Percentiles rank a stretch among this genome's conserved stretches.
Evolutionary conservation across 1,139 yeast genomes (phyloP).

Genomic region (Candida tetrigidarum): DNA sequence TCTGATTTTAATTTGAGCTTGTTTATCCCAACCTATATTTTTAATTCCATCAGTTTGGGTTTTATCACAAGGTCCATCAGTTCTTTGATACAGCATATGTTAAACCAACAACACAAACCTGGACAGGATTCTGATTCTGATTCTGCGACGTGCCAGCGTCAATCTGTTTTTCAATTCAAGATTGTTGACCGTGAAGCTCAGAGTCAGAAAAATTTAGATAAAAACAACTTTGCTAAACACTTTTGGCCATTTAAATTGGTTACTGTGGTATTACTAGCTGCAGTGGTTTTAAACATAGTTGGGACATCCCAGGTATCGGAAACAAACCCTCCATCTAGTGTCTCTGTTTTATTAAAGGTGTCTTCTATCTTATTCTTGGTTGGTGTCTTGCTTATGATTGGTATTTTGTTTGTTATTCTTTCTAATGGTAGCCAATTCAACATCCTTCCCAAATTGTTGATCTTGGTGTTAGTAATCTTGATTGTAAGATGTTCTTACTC

Average conservation of each 20-base stretch:
- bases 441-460: slow-evolving; percentile 11
- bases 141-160: neutral
- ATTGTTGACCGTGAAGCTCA: neutral
- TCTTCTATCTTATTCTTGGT: slow-evolving; percentile 16
- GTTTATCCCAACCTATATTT: slow-evolving; percentile 18
- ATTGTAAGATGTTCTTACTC: slow-evolving; percentile 17
- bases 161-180: neutral
- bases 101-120: slow-evolving; percentile 10
- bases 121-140: too few relatives aligned
- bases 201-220: neutral
- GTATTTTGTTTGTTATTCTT: slow-evolving; percentile 7
- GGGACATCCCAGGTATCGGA: slow-evolving; percentile 12
- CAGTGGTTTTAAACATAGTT: slow-evolving; percentile 13
- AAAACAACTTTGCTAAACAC: slow-evolving; percentile 5
- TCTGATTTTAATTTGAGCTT: slow-evolving; percentile 11
- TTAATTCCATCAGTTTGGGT: slow-evolving; percentile 18
- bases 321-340: slow-evolving; percentile 6
- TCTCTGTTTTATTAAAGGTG: slow-evolving; percentile 11
- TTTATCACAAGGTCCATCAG: slow-evolving; percentile 14
- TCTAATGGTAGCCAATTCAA: slow-evolving; percentile 1
- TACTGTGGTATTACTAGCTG: slow-evolving; percentile 15
- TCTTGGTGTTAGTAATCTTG: slow-evolving; percentile 13
- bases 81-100: slow-evolving; percentile 16
- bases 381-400: slow-evolving; percentile 14
- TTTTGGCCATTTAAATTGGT: slow-evolving; percentile 15